Base-by-base conservation (phyloP, 177 flowering plant genomes). In the Vitis hybrid region DNA sequence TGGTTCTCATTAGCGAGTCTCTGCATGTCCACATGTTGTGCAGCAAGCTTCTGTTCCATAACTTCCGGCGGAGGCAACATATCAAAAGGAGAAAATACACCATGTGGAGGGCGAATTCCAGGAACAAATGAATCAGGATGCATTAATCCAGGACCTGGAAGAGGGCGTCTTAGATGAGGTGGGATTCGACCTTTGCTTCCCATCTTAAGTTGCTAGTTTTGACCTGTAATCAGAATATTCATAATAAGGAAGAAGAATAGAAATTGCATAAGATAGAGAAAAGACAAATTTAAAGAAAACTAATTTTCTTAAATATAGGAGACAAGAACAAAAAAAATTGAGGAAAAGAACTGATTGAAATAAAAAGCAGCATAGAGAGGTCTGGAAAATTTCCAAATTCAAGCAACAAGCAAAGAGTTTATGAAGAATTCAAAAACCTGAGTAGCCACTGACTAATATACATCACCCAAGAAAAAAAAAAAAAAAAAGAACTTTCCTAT, bases 111-210 rank as follows among this genome's bases (percentile, higher is more conserved):
- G 30, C 63, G 91, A 14, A 80, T 61, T 35, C 82, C 84, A 11
- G 89, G 80, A 65, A 83, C 88, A 84, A 79, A 87, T 48, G 85
- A 74, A 59, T 90, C 92, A 71, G 87, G 88, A 74, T 82, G 90
- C 73, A 77, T 63, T 61, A 85, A 57, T 18, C 82, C 87, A 71
- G 88, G 87, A 14, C 87, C 90, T 9, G 87, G 90, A 77, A 73
- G 87, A 67, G 94, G 84, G 1, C 83, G 84, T 68, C 94, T 79
- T 10, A 82, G 48, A 79, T 86, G 91, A 73, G 88, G 89, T 3
- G 90, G 98, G 11, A 84, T 48, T 64, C 94, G 89, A 30, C 92
- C 92, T 83, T 90, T 89, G 79, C 94, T 91, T 76, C 89, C 96
- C 98, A 91, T 90, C 59, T 58, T 18, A 30, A 61, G 35, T 15